Base-by-base conservation (phyloP, 2,329 filamentous ascomycete species). In the Blastomyces emzantsi region DNA sequence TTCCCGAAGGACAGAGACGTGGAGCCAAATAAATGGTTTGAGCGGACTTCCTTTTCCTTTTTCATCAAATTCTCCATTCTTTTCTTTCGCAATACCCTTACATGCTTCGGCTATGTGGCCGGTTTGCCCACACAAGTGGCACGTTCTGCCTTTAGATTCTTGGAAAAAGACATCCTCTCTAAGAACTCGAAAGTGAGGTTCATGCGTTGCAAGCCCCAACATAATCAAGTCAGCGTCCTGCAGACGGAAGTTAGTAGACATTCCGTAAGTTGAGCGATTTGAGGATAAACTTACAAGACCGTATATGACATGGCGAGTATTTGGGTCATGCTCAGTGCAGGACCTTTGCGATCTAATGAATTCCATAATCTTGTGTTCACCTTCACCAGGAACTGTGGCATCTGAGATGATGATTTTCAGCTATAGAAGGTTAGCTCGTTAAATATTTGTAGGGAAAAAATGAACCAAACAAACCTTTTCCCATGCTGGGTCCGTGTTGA, bases 321-420 rank as follows among this genome's bases (percentile, higher is more conserved):
- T 97, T 30, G 94, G 94, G 72, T 99, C 88, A 76, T 99, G 92
- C 67, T 95, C 88, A 5, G 92, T 88, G 62, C 90, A 94, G 60
- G 89, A 86, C 71, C 94, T 87, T 77, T 99, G 95, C 47, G 93
- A 96, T 71, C 94, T 88, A 68, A 99, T 86, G 75, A 97, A 99
- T 69, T 94, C 88, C 94, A 99, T 99, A 73, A 99, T 97, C 78
- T 99, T 99, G 77, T 99, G 94, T 79, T 99, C 94, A 74, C 94
- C 94, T 79, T 99, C 94, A 73, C 94, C 94, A 62, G 94, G 94
- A 49, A 99, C 92, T 51, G 93, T 97, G 62, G 94, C 93, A 80
- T 99, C 94, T 9, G 94, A 99, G 69, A 99, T 97, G 76, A 99
- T 95, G 75, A 99, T 85, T 82, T 99, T 99, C 75, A 97, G 82